These are phyloP conservation scores for Lactarius psammicola DNA, from an alignment of 768 basidiomycete species.

Conservation along the genomic window DNA sequence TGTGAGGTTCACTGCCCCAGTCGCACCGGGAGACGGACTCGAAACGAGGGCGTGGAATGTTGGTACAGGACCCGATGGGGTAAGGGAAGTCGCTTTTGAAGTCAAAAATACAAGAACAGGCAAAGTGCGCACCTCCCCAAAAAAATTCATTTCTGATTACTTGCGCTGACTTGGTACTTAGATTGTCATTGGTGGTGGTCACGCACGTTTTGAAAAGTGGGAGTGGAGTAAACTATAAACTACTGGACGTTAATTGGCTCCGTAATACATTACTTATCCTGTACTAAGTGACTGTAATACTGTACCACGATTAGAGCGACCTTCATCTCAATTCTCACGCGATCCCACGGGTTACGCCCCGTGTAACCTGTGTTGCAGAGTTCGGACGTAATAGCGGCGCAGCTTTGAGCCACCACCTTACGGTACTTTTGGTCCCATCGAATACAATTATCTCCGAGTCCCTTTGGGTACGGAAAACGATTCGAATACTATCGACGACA, in stretches of 20 bases:
- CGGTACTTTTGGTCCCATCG: not conserved
- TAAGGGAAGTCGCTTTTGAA: slow-evolving; percentile 41
- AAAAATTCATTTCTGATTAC: too few species aligned
- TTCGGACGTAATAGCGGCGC: too few species aligned
- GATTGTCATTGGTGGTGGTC: not conserved
- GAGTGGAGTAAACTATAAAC: not conserved
- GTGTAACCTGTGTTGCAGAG: too few species aligned
- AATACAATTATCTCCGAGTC: not conserved
- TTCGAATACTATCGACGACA: not conserved
- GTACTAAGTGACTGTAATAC: not conserved
- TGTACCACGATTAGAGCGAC: too few species aligned
- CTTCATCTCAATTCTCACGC: not conserved
- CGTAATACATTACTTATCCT: not conserved
- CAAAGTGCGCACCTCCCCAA: slow-evolving; percentile 36
- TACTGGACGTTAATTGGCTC: not conserved
- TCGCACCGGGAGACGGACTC: slow-evolving; percentile 76
- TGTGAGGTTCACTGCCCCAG: slow-evolving; percentile 77
- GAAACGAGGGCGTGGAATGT: slow-evolving; percentile 82
- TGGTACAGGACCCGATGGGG: slow-evolving; percentile 45
- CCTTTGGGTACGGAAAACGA: not conserved
- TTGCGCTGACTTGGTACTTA: not conserved
- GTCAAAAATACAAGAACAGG: slow-evolving; percentile 41
- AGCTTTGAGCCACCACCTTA: too few species aligned
- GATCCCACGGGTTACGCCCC: too few species aligned
- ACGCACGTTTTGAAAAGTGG: not conserved